Evolutionary conservation across 1,284 basidiomycete genomes (phyloP).

Genomic region (Filobasidium uniguttulatum): DNA sequence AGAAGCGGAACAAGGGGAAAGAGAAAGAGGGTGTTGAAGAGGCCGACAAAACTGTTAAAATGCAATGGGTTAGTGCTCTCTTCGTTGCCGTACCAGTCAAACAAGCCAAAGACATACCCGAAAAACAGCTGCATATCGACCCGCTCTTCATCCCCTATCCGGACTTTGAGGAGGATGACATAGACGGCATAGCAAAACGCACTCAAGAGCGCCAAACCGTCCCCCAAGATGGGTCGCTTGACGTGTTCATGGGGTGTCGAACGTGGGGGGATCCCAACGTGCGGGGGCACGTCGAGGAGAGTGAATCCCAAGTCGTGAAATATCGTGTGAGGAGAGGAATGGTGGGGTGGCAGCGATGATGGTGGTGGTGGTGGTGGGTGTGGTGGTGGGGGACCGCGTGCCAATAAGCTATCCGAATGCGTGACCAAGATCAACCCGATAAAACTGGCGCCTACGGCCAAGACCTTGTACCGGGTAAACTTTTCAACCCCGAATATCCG

Average conservation of each 20-base stretch:
- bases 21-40: conserved; percentile 68
- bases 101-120: conserved; percentile 40
- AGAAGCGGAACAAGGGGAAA: conserved; percentile 74
- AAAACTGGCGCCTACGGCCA: conserved; percentile 73
- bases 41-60: conserved; percentile 54
- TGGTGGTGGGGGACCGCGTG: conserved; percentile 11
- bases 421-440: conserved; percentile 75
- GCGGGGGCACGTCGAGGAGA: no score
- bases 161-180: conserved; percentile 79
- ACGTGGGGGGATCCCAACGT: no score
- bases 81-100: conserved; percentile 12
- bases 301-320: no score
- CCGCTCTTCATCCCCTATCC: conserved; percentile 66
- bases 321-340: conserved; percentile 25
- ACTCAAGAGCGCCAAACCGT: conserved; percentile 63
- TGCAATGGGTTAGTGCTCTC: conserved; percentile 5
- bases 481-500: conserved; percentile 70
- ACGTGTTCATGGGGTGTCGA: conserved; percentile 7
- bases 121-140: conserved; percentile 89
- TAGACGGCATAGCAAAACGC: conserved; percentile 84
- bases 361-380: not conserved
- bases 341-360: conserved; percentile 14
- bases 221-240: conserved; percentile 46
- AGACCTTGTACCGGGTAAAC: conserved; percentile 58
- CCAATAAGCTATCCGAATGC: conserved; percentile 51